Evolutionary conservation across 192 early-diverging fungal species (phyloP), one percentile per base, ranked within the genome.

Genomic region (Linnemannia exigua): DNA sequence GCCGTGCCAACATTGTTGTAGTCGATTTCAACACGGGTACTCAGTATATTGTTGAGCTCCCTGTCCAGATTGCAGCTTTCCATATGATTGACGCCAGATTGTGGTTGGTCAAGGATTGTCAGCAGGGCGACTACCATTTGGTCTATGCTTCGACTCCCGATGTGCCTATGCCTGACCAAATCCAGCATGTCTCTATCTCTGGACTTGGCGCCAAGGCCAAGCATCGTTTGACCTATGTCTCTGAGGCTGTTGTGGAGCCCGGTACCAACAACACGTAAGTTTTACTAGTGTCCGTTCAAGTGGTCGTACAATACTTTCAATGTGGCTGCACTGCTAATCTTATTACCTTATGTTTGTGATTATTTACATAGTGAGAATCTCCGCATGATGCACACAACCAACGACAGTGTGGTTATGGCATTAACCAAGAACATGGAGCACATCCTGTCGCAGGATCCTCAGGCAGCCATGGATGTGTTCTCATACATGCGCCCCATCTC

Each of bases 21-120:
- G 72, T 92, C 1, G 92, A 93, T 66, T 93, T 93, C 47, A 91
- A 91, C 72, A 88, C 90, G 0, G 89, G 84, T 35, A 80, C 80
- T 22, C 90, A 92, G 54, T 80, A 91, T 66, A 90, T 78, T 17
- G 82, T 93, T 25, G 83, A 76, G n/a, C n/a, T 90, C 1, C 92
- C 92, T 54, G 51, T 88, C 15, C 89, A 90, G 25, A 82, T 90
- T 35, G 50, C 81, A 11, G 88, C 80, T 2, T 82, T 92, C 20
- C 70, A 80, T 69, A 84, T 91, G 41, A 20, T 90, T 19, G 89
- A 91, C 31, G 69, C 80, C n/a, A 58, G 79, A 33, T 67, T 89
- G 33, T 92, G 91, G 91, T 70, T 92, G 54, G 79, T 88, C 38
- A 84, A 85, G 41, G 90, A 90, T 58, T 88, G 87, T 69, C 79